Conservation (phyloP, 108 stramenopile species). For the Skeletonema menzelii region DNA sequence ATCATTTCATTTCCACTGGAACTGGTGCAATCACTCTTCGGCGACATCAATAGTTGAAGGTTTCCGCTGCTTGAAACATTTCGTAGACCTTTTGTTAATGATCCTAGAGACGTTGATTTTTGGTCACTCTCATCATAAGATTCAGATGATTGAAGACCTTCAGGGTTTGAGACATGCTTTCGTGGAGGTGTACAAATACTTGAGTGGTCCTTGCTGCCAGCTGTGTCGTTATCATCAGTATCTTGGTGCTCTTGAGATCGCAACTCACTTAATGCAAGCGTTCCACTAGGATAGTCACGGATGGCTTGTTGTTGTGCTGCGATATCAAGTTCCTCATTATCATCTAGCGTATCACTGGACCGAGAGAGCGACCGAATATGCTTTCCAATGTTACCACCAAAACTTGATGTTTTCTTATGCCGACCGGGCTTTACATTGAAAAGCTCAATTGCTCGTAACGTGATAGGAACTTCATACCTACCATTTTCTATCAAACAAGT, state of each 20-base stretch:
- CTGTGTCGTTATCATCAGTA: constrained; percentile 13
- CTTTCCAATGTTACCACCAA: constrained; percentile 2
- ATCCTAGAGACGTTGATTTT: not conserved
- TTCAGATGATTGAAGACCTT: not conserved
- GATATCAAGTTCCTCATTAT: not conserved
- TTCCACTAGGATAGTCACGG: constrained; percentile 18
- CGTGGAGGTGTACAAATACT: not conserved
- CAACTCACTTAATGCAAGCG: constrained; percentile 13
- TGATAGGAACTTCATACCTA: constrained; percentile 67
- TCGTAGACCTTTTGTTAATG: constrained; percentile 9
- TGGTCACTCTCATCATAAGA: not conserved
- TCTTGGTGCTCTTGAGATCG: constrained; percentile 6
- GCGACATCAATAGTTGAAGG: constrained; percentile 5
- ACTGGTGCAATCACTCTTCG: not conserved
- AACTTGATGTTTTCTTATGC: constrained; percentile 11
- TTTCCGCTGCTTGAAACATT: constrained; percentile 18
- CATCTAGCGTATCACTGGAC: not conserved
- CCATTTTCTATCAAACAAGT: constrained; percentile 69
- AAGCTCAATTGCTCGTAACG: constrained; percentile 24
- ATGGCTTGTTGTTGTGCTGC: not conserved
- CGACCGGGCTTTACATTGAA: not conserved
- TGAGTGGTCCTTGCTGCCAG: not conserved
- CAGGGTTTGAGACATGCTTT: not conserved
- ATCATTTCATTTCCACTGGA: constrained; percentile 21
- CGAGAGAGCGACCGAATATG: constrained; percentile 14